Base-by-base conservation (phyloP, 129 eudicot species). In the Dittrichia graveolens region DNA sequence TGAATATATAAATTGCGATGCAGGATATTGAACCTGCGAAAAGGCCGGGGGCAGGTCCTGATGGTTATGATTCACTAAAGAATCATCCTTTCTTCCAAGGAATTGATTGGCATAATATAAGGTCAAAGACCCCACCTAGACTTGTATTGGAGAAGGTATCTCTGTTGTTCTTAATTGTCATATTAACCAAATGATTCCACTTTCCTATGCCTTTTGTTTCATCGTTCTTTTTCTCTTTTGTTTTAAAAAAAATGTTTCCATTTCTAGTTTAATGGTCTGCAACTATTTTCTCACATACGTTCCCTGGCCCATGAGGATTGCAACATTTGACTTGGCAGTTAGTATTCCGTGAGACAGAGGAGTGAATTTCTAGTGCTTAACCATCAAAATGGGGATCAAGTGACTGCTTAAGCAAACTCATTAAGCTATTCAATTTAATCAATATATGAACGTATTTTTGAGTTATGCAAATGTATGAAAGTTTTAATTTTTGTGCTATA, bases 41-140 rank as follows among this genome's bases (percentile, higher is more conserved):
- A 75, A 75, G 99, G 83, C 99, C 90, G 4, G 99, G 99, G 76
- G 99, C 92, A 6, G 99, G 99, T 56, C 91, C 85, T 52, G 87
- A 83, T 55, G 99, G 99, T 13, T 95, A 95, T 88, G 78, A 57
- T 45, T 62, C 91, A 2, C 86, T 95, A 6, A 95, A 91, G 83
- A 78, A 48, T 18, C 99, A 95, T 78, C 87, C 96, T 46, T 95
- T 95, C 67, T 95, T 95, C 55, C 42, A 70, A 42, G 99, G 90
- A 69, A 69, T 95, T 72, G 85, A 91, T 60, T 95, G 99, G 99
- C 19, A 57, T 7, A 77, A 85, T 61, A 84, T 91, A 79, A 83
- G 97, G 73, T 71, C 85, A 4, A 75, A 64, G 18, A 55, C 78
- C 49, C 97, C 99, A 70, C 99, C 99, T 12, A 76, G 56, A 69